These are phyloP conservation scores for Podila minutissima DNA, from an alignment of 192 early-diverging fungal species.

Conservation along the genomic window DNA sequence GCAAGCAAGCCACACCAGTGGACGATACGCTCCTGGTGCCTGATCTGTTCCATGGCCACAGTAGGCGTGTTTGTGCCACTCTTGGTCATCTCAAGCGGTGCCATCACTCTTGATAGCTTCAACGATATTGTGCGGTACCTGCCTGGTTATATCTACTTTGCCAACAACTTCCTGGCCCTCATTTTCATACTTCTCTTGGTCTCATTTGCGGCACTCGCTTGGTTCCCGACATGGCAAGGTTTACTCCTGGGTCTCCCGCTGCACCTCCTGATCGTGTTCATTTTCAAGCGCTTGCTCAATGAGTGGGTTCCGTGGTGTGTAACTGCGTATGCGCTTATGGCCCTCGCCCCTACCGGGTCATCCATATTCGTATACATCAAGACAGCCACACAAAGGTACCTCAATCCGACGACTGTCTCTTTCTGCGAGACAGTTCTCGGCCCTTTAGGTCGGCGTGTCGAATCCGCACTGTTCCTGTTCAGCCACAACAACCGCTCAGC, in stretches of 20 bases:
- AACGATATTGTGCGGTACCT: conserved; percentile 43
- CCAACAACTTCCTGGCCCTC: conserved; percentile 46
- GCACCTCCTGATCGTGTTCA: conserved; percentile 49
- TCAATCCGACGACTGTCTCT: not conserved
- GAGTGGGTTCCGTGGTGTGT: conserved; percentile 37
- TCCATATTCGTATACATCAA: conserved; percentile 1
- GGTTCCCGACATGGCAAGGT: conserved; percentile 16
- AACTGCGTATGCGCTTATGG: conserved; percentile 14
- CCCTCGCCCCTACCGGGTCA: conserved; percentile 4
- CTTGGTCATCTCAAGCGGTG: conserved; percentile 30
- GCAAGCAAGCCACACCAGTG: not conserved
- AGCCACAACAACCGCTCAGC: conserved; percentile 26
- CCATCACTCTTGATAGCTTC: conserved; percentile 37
- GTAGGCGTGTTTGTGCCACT: conserved; percentile 14
- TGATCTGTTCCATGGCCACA: not conserved
- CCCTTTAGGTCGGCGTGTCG: not conserved
- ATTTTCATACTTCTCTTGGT: conserved; percentile 39
- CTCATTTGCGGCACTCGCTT: conserved; percentile 25
- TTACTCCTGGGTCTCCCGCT: conserved; percentile 36
- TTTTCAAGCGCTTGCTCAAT: conserved; percentile 37
- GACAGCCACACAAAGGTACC: not conserved
- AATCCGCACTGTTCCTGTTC: conserved; percentile 4
- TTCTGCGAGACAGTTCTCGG: not conserved
- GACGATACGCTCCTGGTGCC: conserved; percentile 7
- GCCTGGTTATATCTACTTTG: conserved; percentile 33